Percentiles rank a stretch among this genome's conserved stretches.
These are phyloP conservation scores for Zymoseptoria ardabiliae DNA, from an alignment of 2,329 filamentous ascomycete species.

Conservation along the genomic window DNA sequence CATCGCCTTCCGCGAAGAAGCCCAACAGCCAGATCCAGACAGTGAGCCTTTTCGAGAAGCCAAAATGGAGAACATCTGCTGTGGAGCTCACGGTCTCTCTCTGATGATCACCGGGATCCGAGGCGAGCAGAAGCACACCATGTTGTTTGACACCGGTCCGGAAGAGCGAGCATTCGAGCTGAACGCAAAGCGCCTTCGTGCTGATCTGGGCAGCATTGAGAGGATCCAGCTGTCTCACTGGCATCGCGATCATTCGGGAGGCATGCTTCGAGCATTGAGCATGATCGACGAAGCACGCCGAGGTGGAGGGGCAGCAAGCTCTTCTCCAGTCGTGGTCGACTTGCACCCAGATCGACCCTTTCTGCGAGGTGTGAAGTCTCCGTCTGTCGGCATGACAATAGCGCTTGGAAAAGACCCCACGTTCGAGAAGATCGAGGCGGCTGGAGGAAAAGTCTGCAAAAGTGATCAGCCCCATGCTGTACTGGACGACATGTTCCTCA, in stretches of 20 bases:
- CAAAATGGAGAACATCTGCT: slow-evolving; percentile 25
- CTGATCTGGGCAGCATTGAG: slow-evolving; percentile 17
- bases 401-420: slow-evolving; percentile 16
- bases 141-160: slow-evolving; percentile 25
- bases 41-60: slow-evolving; percentile 14
- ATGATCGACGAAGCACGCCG: slow-evolving; percentile 18
- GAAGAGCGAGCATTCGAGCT: slow-evolving; percentile 20
- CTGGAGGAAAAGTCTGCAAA: slow-evolving; percentile 19
- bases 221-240: slow-evolving; percentile 22
- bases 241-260: slow-evolving; percentile 25
- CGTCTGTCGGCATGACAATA: slow-evolving; percentile 7
- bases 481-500: slow-evolving; percentile 16
- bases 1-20: slow-evolving; percentile 11
- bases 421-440: slow-evolving; percentile 21
- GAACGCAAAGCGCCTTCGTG: slow-evolving; percentile 19
- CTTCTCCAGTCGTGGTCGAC: slow-evolving; percentile 15
- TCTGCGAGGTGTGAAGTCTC: slow-evolving; percentile 17
- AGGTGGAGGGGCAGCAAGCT: neutral
- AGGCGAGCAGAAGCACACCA: slow-evolving; percentile 15
- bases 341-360: slow-evolving; percentile 21
- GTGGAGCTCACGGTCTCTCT: slow-evolving; percentile 23
- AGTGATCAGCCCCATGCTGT: slow-evolving; percentile 19
- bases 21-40: slow-evolving; percentile 3
- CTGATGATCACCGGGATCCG: slow-evolving; percentile 22
- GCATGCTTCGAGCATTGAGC: slow-evolving; percentile 19